Evolutionary conservation across 139 green algal genomes (phyloP), one percentile per base, ranked within the genome.

Genomic region (Medakamo hakoo): DNA sequence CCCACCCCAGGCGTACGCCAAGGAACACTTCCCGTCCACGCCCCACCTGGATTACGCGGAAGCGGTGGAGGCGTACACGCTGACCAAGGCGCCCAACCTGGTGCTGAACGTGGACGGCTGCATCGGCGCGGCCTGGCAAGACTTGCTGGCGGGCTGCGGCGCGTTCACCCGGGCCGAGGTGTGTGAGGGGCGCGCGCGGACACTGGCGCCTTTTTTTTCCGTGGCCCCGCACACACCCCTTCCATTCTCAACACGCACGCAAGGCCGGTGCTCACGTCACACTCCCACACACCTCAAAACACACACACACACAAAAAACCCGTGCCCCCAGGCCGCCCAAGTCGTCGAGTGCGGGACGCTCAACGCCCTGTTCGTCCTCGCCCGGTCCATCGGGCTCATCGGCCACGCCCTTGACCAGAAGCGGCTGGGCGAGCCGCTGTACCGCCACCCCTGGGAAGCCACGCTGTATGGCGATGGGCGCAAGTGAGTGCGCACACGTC

Each of bases 281-380:
- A n/a, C n/a, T n/a, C n/a, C n/a, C n/a, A n/a, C n/a, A n/a, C n/a
- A n/a, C n/a, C n/a, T n/a, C n/a, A n/a, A n/a, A n/a, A n/a, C n/a
- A n/a, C n/a, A n/a, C n/a, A n/a, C n/a, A n/a, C n/a, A n/a, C n/a
- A n/a, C n/a, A n/a, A n/a, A n/a, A n/a, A n/a, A n/a, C n/a, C n/a
- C n/a, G n/a, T n/a, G n/a, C n/a, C n/a, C n/a, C n/a, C n/a, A n/a
- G n/a, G n/a, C n/a, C n/a, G 68, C 86, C 16, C 73, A 92, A 27
- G 84, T 94, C 56, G 71, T 95, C 19, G 63, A 75, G 23, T 81
- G 87, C 30, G 88, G 89, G 30, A 96, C 95, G 73, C 78, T 96
- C 20, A 96, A 96, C 68, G 89, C 84, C 32, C 79, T 96, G 40
- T 96, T 96, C 65, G 86, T 97, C 62, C 82, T 96, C 48, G 85